A percentile compares a stretch with the other conserved stretches of the same genome.
phyloP scores from a whole-genome alignment of 164 flowering plant genomes.

The Dillenia turbinata region DNA sequence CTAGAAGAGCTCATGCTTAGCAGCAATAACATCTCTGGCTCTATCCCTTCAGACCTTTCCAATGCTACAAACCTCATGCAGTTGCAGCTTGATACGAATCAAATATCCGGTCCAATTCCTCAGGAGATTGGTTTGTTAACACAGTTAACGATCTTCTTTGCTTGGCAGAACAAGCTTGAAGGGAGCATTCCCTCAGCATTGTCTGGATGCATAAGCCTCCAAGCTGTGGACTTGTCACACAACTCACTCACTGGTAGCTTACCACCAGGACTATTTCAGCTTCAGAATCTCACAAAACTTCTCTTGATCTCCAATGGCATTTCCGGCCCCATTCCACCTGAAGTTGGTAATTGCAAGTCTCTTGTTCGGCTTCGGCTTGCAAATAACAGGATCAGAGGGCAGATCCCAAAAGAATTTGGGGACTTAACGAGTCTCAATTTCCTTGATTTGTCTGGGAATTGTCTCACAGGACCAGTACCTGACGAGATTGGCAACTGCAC shows the following conservation, averaged over 20 bases:
- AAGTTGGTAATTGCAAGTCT: constrained; percentile 60
- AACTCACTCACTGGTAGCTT: constrained; percentile 63
- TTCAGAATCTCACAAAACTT: constrained; percentile 69
- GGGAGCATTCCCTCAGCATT: constrained; percentile 64
- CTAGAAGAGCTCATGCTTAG: constrained; percentile 75
- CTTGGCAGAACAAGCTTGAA: constrained; percentile 71
- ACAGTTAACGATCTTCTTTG: constrained; percentile 48
- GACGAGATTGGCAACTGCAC: constrained; percentile 63
- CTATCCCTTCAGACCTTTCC: constrained; percentile 51
- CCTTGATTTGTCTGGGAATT: constrained; percentile 67
- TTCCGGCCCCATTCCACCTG: constrained; percentile 70
- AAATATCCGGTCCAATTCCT: constrained; percentile 66
- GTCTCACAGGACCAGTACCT: constrained; percentile 56
- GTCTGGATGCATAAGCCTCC: constrained; percentile 39
- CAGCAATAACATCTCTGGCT: constrained; percentile 62
- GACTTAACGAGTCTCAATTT: constrained; percentile 49
- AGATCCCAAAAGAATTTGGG: constrained; percentile 64
- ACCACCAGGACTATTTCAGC: constrained; percentile 64
- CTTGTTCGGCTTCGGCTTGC: constrained; percentile 65
- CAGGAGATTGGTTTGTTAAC: constrained; percentile 48
- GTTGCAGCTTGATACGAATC: constrained; percentile 60
- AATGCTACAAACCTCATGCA: constrained; percentile 44
- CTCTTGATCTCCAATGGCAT: constrained; percentile 71
- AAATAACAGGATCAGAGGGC: constrained; percentile 60
- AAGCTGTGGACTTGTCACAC: constrained; percentile 65